Evolutionary conservation across 371 early-diverging fungal species (phyloP), one percentile per base, ranked within the genome.

Genomic region (Antonospora locustae): DNA sequence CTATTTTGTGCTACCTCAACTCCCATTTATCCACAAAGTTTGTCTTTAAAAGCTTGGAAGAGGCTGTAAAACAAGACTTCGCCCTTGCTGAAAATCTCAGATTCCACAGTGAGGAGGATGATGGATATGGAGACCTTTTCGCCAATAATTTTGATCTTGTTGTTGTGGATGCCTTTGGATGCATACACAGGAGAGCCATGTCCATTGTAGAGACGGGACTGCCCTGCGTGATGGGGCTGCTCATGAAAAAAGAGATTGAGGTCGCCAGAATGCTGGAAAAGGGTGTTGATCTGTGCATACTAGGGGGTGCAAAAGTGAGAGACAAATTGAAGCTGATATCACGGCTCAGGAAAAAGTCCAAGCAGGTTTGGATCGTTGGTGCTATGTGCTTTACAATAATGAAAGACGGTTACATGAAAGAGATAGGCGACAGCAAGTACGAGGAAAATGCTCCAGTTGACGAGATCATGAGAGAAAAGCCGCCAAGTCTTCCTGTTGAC

Each of bases 121-220:
- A 87, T 0, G 79, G 73, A 75, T 60, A 90, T 69, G 77, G 81
- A 45, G 76, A 70, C 53, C 90, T 92, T 85, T 82, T 93, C 62
- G 80, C 84, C 62, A 82, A 80, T 61, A 81, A 92, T 44, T 91
- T 90, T 55, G 94, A 96, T 75, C 75, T 96, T 56, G 90, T 87
- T 66, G 82, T 94, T 54, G 91, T 91, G 78, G 94, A 96, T 75
- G 93, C 92, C 28, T 96, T 96, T 74, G 94, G 94, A 58, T 90
- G 90, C 41, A 88, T 92, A 58, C 94, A 96, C 75, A 84, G 94
- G 70, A 87, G 88, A 40, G 79, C 78, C 70, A 84, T 84, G 59
- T 91, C 92, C 51, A 88, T 91, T 83, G 89, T 88, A 40, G 91
- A 92, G 55, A 50, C 56, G n/a, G 28, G 39, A 2, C 25, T 65